A percentile compares a stretch with the other conserved stretches of the same genome.
These are phyloP conservation scores for Clausena lansium DNA, from an alignment of 345 rosid genomes.

Conservation along the genomic window DNA sequence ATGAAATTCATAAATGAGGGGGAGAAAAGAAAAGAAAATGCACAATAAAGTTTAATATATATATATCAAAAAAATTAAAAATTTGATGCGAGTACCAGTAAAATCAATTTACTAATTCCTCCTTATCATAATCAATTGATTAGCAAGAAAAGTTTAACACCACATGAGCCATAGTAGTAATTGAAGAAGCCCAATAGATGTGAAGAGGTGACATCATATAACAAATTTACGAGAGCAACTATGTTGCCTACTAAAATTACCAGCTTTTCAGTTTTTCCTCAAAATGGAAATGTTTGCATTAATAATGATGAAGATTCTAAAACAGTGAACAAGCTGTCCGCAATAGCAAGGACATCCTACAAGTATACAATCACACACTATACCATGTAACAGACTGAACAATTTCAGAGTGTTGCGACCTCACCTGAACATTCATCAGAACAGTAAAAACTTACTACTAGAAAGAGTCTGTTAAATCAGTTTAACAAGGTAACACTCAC, in stretches of 20 bases:
- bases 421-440: background rate
- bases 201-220: background rate
- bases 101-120: background rate
- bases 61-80: too few species aligned
- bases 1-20: background rate
- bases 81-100: background rate
- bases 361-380: background rate
- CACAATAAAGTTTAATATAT: background rate
- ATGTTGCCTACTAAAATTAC: background rate
- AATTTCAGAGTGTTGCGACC: background rate
- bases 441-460: background rate
- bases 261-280: background rate
- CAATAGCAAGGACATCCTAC: background rate
- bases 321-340: background rate
- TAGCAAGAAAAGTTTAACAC: background rate
- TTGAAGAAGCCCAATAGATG: background rate
- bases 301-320: background rate
- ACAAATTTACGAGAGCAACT: background rate
- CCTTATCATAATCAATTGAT: background rate
- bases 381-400: background rate
- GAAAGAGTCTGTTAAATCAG: background rate
- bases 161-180: background rate
- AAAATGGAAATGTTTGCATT: background rate
- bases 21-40: background rate
- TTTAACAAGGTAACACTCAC: conserved; percentile 34